phyloP scores from a whole-genome alignment of 805 yeast genomes.

The Nakazawaea holstii region DNA sequence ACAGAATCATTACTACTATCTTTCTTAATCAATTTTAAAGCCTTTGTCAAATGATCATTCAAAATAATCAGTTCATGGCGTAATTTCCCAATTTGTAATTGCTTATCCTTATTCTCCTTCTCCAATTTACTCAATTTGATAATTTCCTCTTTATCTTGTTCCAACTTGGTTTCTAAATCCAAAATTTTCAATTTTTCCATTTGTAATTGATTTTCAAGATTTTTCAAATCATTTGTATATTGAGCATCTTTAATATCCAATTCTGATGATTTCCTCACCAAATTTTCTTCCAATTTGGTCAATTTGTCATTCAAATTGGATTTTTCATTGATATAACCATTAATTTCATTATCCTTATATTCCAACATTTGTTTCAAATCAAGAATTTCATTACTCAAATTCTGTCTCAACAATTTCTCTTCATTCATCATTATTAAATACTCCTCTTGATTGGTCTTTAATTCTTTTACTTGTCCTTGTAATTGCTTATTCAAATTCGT shows the following conservation, averaged over 20 bases:
- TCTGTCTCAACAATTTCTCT: not conserved
- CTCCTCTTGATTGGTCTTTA: slow-evolving; percentile 30
- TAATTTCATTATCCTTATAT: slow-evolving; percentile 22
- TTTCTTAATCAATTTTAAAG: slow-evolving; percentile 76
- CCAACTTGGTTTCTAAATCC: slow-evolving; percentile 22
- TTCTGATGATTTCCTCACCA: slow-evolving; percentile 4
- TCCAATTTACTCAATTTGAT: slow-evolving; percentile 33
- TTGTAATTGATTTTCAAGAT: slow-evolving; percentile 11
- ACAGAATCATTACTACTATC: slow-evolving; percentile 71
- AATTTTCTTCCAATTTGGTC: slow-evolving; percentile 8
- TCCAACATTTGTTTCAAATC: slow-evolving; percentile 10
- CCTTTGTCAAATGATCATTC: slow-evolving; percentile 94
- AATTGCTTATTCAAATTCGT: slow-evolving; percentile 33
- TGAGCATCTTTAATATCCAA: slow-evolving; percentile 2
- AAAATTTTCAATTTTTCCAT: slow-evolving; percentile 19
- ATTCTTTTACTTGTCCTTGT: slow-evolving; percentile 28
- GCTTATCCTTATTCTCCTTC: slow-evolving; percentile 61
- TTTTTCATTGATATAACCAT: slow-evolving; percentile 12
- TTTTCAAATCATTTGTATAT: slow-evolving; percentile 1
- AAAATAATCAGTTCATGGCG: slow-evolving; percentile 91
- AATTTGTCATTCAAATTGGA: slow-evolving; percentile 8
- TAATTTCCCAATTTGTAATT: slow-evolving; percentile 77
- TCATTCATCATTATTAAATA: slow-evolving; percentile 23
- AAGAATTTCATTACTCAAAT: not conserved
- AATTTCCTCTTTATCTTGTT: slow-evolving; percentile 17